Conservation (phyloP, 371 early-diverging fungal species). For the Mortierella sp. region DNA sequence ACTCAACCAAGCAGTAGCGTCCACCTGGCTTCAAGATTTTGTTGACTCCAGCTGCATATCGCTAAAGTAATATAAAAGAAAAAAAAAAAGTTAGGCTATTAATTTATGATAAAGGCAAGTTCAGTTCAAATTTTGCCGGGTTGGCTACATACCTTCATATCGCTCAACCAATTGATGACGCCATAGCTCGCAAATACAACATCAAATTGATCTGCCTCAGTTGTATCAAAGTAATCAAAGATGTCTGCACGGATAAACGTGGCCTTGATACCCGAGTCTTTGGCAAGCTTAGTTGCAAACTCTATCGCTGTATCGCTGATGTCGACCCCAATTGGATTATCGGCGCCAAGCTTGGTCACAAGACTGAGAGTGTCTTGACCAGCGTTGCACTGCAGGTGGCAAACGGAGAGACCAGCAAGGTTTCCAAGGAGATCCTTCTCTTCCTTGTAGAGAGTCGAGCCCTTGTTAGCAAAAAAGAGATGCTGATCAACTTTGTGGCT, state of each 20-base stretch:
- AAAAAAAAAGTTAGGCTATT: background rate
- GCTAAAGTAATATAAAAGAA: conserved; percentile 3
- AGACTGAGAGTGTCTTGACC: conserved; percentile 55
- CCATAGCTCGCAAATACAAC: conserved; percentile 55
- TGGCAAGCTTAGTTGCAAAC: conserved; percentile 42
- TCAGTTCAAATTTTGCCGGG: no score
- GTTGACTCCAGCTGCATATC: conserved; percentile 35
- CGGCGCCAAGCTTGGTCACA: conserved; percentile 33
- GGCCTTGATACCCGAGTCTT: conserved; percentile 35
- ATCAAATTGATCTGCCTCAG: conserved; percentile 45
- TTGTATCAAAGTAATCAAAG: conserved; percentile 41
- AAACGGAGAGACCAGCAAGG: conserved; percentile 44
- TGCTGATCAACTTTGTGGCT: conserved; percentile 56
- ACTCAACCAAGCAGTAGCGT: conserved; percentile 40
- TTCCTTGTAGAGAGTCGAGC: conserved; percentile 49
- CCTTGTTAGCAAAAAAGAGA: conserved; percentile 43
- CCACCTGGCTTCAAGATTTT: conserved; percentile 47
- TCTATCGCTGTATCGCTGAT: conserved; percentile 53
- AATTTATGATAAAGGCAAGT: background rate
- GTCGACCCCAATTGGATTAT: conserved; percentile 52
- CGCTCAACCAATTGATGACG: conserved; percentile 31
- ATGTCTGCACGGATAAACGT: conserved; percentile 49
- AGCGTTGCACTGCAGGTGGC: conserved; percentile 55
- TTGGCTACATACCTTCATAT: conserved; percentile 30
- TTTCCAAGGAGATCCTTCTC: conserved; percentile 46